Conservation (phyloP, 495 filamentous ascomycete species). For the Mytilinidion resinicola region DNA sequence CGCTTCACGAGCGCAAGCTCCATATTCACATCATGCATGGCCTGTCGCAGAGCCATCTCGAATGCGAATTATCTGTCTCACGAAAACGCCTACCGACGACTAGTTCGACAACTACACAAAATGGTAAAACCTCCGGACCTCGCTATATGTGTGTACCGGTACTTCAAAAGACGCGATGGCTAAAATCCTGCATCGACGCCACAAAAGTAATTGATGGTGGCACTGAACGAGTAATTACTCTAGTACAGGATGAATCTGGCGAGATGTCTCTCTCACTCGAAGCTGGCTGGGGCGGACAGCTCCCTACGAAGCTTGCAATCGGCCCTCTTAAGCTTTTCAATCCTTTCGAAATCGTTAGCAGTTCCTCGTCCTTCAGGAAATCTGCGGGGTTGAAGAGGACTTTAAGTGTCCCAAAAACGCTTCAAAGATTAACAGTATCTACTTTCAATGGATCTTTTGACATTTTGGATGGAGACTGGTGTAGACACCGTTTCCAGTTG, state of each 20-base stretch:
- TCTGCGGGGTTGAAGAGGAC: constrained; percentile 21
- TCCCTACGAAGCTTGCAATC: constrained; percentile 14
- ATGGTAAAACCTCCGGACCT: not conserved
- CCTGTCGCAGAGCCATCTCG: constrained; percentile 9
- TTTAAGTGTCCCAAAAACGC: constrained; percentile 2
- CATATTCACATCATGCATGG: constrained; percentile 18
- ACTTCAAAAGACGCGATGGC: constrained; percentile 6
- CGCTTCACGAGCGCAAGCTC: constrained; percentile 19
- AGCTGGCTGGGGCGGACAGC: constrained; percentile 20
- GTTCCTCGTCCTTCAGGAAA: constrained; percentile 5
- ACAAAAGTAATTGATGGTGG: constrained; percentile 16
- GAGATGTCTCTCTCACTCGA: constrained; percentile 13
- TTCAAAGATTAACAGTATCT: constrained; percentile 7
- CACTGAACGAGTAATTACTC: constrained; percentile 12
- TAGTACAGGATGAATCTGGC: constrained; percentile 5
- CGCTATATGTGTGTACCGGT: constrained; percentile 18
- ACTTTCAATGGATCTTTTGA: constrained; percentile 17
- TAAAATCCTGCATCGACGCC: constrained; percentile 7
- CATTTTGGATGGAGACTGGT: constrained; percentile 13
- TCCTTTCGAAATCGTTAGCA: constrained; percentile 13
- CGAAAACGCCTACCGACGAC: constrained; percentile 19
- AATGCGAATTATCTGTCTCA: constrained; percentile 21
- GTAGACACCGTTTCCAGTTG: constrained; percentile 18
- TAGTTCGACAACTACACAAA: constrained; percentile 4
- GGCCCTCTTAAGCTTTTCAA: constrained; percentile 18